phyloP scores from a whole-genome alignment of 2,329 filamentous ascomycete species.

The Ophiocordyceps robertsii region DNA sequence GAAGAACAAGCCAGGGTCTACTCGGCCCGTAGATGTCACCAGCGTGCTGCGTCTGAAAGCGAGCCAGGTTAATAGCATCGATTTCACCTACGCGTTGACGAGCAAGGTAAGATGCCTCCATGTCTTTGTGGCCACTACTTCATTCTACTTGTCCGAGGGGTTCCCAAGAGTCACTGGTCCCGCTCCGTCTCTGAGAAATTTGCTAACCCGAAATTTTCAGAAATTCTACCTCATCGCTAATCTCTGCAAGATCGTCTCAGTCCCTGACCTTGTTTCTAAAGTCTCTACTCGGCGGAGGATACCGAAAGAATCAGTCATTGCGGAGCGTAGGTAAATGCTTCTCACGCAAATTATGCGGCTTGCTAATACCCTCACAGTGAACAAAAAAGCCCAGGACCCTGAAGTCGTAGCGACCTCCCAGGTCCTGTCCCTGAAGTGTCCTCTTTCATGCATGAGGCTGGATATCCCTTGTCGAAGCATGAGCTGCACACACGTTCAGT shows the following conservation, averaged over 20 bases:
- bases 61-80: conserved; percentile 61
- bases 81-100: conserved; percentile 86
- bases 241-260: conserved; percentile 59
- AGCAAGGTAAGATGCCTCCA: conserved; percentile 47
- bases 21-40: conserved; percentile 85
- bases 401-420: conserved; percentile 84
- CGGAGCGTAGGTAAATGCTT: conserved; percentile 53
- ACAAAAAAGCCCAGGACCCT: conserved; percentile 66
- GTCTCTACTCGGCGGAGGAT: conserved; percentile 60
- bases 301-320: conserved; percentile 66
- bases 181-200: neutral
- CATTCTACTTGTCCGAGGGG: no score
- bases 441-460: conserved; percentile 75
- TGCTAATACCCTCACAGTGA: conserved; percentile 38
- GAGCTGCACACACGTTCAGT: conserved; percentile 79
- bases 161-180: conserved; percentile 10
- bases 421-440: conserved; percentile 84
- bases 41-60: conserved; percentile 55
- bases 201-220: conserved; percentile 26
- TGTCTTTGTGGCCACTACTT: no score
- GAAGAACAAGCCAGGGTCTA: conserved; percentile 94
- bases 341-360: neutral
- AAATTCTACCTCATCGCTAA: conserved; percentile 62
- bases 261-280: conserved; percentile 55
- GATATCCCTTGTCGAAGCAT: conserved; percentile 66